phyloP scores from a whole-genome alignment of 768 basidiomycete species.

The Phlegmacium glaucopus region DNA sequence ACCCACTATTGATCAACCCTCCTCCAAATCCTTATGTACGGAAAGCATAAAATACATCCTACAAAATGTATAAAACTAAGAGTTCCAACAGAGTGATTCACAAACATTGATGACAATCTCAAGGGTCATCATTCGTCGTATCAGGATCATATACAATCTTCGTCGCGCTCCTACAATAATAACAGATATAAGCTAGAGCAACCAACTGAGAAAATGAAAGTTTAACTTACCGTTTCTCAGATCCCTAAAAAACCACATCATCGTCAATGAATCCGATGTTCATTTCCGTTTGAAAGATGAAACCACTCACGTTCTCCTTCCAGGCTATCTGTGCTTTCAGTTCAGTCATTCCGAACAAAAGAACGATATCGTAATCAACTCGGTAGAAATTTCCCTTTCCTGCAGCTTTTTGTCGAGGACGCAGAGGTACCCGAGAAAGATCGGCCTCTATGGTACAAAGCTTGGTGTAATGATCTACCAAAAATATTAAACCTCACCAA shows the following conservation, averaged over 20 bases:
- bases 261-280: background rate
- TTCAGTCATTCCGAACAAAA: conserved; percentile 53
- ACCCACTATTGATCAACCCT: no score
- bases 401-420: conserved; percentile 10
- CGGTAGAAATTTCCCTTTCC: conserved; percentile 23
- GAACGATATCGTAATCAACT: conserved; percentile 38
- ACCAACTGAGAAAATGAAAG: no score
- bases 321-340: conserved; percentile 50
- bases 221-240: conserved; percentile 29
- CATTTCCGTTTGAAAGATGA: background rate
- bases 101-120: no score
- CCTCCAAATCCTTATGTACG: no score
- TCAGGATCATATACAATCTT: conserved; percentile 31
- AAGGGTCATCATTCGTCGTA: conserved; percentile 17
- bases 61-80: no score
- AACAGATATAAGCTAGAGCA: background rate
- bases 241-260: conserved; percentile 21
- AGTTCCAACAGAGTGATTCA: no score
- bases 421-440: conserved; percentile 19
- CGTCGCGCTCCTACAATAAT: conserved; percentile 28
- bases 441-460: conserved; percentile 27
- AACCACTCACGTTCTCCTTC: conserved; percentile 39
- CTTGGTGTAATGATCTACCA: conserved; percentile 24
- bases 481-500: background rate
- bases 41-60: no score